These are phyloP conservation scores for Friedmanniomyces simplex DNA, from an alignment of 495 filamentous ascomycete species.

Conservation along the genomic window DNA sequence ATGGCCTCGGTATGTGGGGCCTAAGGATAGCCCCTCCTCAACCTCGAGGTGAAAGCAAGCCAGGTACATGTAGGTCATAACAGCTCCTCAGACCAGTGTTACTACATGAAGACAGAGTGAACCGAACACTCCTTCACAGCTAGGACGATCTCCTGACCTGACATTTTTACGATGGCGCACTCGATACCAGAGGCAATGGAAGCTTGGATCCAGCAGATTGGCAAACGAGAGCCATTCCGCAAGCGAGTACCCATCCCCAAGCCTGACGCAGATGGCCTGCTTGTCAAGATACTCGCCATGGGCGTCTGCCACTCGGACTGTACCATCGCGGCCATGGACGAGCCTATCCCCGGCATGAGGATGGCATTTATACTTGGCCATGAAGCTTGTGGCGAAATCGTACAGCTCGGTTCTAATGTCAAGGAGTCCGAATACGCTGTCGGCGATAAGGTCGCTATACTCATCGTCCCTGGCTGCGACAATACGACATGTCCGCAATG, in stretches of 20 bases:
- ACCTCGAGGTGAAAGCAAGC: too few relatives aligned
- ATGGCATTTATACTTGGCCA: conserved; percentile 3
- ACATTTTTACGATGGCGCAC: neutral
- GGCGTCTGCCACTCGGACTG: conserved; percentile 11
- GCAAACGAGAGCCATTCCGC: neutral
- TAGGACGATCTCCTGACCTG: too few relatives aligned
- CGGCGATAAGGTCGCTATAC: conserved; percentile 6
- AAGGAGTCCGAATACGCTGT: neutral
- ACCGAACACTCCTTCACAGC: too few relatives aligned
- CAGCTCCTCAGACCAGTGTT: too few relatives aligned
- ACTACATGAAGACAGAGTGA: too few relatives aligned
- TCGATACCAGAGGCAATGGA: neutral
- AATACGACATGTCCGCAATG: neutral
- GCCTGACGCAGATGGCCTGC: neutral
- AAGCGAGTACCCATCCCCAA: conserved; percentile 3
- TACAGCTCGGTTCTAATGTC: conserved; percentile 1
- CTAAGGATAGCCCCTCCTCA: too few relatives aligned
- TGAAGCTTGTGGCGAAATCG: conserved; percentile 3
- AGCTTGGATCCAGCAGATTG: neutral
- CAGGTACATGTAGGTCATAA: too few relatives aligned
- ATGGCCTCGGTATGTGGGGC: too few relatives aligned
- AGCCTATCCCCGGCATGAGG: neutral
- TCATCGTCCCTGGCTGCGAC: conserved; percentile 5
- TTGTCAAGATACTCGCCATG: conserved; percentile 5
- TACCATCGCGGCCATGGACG: neutral